Base-by-base conservation (phyloP, 331 rosid species). In the Ulmus americana region DNA sequence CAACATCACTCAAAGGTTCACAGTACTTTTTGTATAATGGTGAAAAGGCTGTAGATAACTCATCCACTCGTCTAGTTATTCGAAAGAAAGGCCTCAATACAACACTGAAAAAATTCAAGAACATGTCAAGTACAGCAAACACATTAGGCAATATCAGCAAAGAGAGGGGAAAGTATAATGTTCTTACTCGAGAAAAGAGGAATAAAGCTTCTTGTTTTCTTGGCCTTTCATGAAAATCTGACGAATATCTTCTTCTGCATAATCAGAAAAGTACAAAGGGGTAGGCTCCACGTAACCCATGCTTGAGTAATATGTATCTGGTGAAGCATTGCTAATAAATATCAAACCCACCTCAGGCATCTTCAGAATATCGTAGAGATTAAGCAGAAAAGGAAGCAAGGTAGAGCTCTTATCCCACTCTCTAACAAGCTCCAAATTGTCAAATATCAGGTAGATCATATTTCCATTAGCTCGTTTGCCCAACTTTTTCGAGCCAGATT, bases 371-470 rank as follows among this genome's bases (percentile, higher is more conserved):
- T 87, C 91, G 69, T 82, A 68, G 64, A 92, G 91, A 79, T 92
- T 92, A 58, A 89, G 87, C 45, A 89, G 74, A 10, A 92, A 76
- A 20, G 95, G 91, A 45, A 92, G 39, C 70, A 89, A 61, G 41
- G 76, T 85, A 47, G 83, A 85, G 82, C 88, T 86, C 70, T 87
- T 92, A 61, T 89, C 97, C 95, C 98, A 92, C 67, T 80, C 95
- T 77, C 83, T 79, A 73, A 86, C 77, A 77, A 86, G 91, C 73
- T 92, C 94, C 70, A 92, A 72, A 71, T 88, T 85, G 73, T 88
- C 96, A 47, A 92, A 88, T 48, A 92, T 83, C 83, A 92, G 75
- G 83, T 92, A 89, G 71, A 87, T 63, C 91, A 85, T 92, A 69
- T 84, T 81, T 67, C 97, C 95, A 63, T 49, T 67, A 73, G 76